Percentiles rank a stretch among this genome's conserved stretches.
Evolutionary conservation across 2,329 filamentous ascomycete genomes (phyloP).

Genomic region (Pleomassaria siparia): DNA sequence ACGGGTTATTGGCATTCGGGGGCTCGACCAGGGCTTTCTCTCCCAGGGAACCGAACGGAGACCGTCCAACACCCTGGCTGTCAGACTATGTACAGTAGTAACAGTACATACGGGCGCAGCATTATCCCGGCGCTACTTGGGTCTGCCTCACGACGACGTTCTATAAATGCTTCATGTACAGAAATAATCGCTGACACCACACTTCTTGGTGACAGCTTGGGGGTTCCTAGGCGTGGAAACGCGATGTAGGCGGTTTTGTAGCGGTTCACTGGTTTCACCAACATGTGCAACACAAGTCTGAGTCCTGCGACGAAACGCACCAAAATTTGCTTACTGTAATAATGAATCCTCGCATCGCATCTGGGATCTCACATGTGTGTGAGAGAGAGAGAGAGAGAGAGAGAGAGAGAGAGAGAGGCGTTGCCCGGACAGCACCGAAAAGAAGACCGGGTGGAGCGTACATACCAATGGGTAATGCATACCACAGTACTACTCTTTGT

Average conservation of each 20-base stretch:
- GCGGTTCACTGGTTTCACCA: background rate
- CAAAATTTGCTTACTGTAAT: constrained; percentile 11
- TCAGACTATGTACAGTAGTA: background rate
- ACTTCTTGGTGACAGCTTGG: background rate
- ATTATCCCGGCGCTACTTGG: background rate
- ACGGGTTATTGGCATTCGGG: background rate
- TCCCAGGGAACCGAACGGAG: background rate
- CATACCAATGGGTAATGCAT: too few relatives aligned
- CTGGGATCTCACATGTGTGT: constrained; percentile 2
- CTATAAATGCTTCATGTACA: constrained; percentile 10
- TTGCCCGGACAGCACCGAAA: too few relatives aligned
- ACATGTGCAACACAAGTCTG: constrained; percentile 4
- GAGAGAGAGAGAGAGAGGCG: background rate
- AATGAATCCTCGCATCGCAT: constrained; percentile 1
- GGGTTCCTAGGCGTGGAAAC: background rate
- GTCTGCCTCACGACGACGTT: constrained; percentile 3
- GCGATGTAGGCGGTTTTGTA: background rate
- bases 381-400: background rate
- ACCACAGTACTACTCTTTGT: too few relatives aligned
- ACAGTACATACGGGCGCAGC: constrained; percentile 10
- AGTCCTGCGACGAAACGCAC: constrained; percentile 6
- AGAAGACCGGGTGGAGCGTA: too few relatives aligned
- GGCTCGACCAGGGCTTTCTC: background rate
- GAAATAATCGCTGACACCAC: background rate
- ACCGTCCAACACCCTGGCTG: background rate